phyloP scores from a whole-genome alignment of 1,139 yeast species.

The Protomyces macrosporus region DNA sequence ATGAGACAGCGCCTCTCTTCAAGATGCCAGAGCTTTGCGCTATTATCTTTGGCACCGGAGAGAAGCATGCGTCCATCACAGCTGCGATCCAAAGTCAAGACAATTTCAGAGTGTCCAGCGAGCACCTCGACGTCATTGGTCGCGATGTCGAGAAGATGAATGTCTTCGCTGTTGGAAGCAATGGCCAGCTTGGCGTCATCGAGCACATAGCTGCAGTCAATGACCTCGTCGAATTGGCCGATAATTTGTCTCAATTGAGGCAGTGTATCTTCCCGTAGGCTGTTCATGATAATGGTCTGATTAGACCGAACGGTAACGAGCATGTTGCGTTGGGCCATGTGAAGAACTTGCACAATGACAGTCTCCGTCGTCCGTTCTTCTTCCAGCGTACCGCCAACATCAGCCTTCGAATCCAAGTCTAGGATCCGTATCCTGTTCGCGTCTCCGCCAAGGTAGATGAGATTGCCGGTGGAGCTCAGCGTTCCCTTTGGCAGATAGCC shows the following conservation, averaged over 20 bases:
- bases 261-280: slow-evolving; percentile 38
- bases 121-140: slow-evolving; percentile 61
- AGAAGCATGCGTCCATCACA: slow-evolving; percentile 82
- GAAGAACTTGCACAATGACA: slow-evolving; percentile 30
- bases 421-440: slow-evolving; percentile 61
- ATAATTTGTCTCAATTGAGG: slow-evolving; percentile 57
- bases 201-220: slow-evolving; percentile 76
- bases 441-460: slow-evolving; percentile 76
- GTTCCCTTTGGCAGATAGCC: slow-evolving; percentile 36
- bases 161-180: slow-evolving; percentile 92
- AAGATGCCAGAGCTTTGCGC: slow-evolving; percentile 68
- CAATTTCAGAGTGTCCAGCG: slow-evolving; percentile 80
- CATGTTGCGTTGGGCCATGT: slow-evolving; percentile 28
- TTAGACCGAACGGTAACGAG: slow-evolving; percentile 61
- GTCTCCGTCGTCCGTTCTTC: slow-evolving; percentile 31
- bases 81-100: slow-evolving; percentile 72
- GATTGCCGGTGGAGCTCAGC: slow-evolving; percentile 37
- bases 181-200: slow-evolving; percentile 58
- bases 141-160: slow-evolving; percentile 50
- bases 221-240: slow-evolving; percentile 93
- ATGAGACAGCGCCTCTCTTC: slow-evolving; percentile 46
- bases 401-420: slow-evolving; percentile 40
- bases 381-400: slow-evolving; percentile 31
- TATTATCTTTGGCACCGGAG: slow-evolving; percentile 87
- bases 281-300: slow-evolving; percentile 64